Conservation (phyloP, 257 asterid genomes). For the Solanum ossicruentum region DNA sequence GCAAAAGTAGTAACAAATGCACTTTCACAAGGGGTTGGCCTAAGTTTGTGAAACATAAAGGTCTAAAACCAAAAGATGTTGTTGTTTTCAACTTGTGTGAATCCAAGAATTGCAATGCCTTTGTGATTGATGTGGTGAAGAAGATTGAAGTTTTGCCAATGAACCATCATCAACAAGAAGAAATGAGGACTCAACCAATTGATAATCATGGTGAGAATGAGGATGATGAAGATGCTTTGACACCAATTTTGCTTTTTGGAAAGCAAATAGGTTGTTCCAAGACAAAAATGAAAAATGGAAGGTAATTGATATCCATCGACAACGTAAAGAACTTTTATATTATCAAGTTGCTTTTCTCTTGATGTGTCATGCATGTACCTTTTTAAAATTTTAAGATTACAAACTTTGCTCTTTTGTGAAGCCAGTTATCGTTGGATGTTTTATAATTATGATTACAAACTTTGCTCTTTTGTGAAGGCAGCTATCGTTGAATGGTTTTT, state of each 20-base stretch:
- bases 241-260: background rate
- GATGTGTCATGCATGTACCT: background rate
- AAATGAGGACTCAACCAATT: background rate
- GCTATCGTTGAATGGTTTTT: no score
- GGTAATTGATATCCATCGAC: background rate
- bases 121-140: constrained; percentile 33
- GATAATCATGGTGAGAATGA: background rate
- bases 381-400: background rate
- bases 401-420: background rate
- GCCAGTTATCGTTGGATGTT: no score
- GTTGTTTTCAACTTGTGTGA: constrained; percentile 38
- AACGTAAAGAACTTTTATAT: background rate
- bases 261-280: background rate
- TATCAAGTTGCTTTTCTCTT: background rate
- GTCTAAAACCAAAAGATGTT: constrained; percentile 30
- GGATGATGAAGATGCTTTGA: background rate
- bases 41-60: constrained; percentile 36
- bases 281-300: background rate
- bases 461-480: background rate
- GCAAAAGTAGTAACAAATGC: constrained; percentile 70
- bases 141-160: background rate
- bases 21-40: constrained; percentile 79
- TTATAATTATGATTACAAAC: background rate
- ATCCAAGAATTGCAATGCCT: constrained; percentile 8
- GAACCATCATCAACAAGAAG: background rate